Evolutionary conservation across 306 rosid genomes (phyloP).

Genomic region (Medicago ruthenica): DNA sequence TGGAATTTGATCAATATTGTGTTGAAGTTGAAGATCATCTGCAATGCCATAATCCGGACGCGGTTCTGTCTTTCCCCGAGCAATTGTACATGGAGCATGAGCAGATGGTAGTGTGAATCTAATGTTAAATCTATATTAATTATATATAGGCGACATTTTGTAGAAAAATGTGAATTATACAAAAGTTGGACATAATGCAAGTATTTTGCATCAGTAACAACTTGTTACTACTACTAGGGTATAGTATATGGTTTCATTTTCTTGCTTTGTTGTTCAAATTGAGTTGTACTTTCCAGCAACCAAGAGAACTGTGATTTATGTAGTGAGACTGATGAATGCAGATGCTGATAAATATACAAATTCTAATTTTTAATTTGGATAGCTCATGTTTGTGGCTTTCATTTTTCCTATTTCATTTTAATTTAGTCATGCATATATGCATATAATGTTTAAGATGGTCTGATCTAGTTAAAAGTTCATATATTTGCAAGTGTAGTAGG

Average conservation of each 20-base stretch:
- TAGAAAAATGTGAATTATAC: slow-evolving; percentile 33
- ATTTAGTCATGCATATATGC: too few species aligned
- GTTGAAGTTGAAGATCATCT: slow-evolving; percentile 49
- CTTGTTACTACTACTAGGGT: slow-evolving; percentile 23
- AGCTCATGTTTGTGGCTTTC: background rate
- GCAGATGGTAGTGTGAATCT: slow-evolving; percentile 67
- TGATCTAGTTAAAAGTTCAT: too few species aligned
- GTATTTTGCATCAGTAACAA: slow-evolving; percentile 46
- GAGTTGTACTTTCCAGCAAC: slow-evolving; percentile 34
- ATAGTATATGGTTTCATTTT: slow-evolving; percentile 34
- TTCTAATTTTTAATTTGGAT: slow-evolving; percentile 22
- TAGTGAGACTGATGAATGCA: slow-evolving; percentile 23
- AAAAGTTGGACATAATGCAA: slow-evolving; percentile 52
- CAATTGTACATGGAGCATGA: slow-evolving; percentile 72
- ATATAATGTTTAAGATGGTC: too few species aligned
- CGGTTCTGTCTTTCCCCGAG: slow-evolving; percentile 62
- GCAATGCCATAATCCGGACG: slow-evolving; percentile 49
- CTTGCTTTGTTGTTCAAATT: slow-evolving; percentile 17
- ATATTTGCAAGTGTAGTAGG: too few species aligned
- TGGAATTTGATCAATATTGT: slow-evolving; percentile 41
- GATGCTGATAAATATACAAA: slow-evolving; percentile 7
- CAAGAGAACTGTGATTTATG: background rate
- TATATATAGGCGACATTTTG: slow-evolving; percentile 41
- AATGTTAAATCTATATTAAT: slow-evolving; percentile 45
- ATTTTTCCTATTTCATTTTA: too few species aligned